Base-by-base conservation (phyloP, 768 basidiomycete species). In the Candolleomyces aberdarensis region DNA sequence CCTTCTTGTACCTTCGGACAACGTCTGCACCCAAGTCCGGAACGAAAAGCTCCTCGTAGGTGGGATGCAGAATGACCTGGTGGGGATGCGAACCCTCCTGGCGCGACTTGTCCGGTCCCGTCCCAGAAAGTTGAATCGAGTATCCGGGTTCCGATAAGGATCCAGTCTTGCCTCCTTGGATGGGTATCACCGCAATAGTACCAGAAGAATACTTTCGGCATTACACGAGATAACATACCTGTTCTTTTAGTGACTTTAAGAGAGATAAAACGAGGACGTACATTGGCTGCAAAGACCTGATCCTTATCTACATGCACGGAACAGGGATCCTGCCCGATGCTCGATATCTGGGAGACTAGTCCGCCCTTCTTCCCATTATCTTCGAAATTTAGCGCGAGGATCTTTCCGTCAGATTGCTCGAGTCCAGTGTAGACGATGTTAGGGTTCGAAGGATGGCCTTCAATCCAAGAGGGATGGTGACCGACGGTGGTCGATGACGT, bases 51-150 rank as follows among this genome's bases (percentile, higher is more conserved):
- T 91, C 88, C 29, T 76, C 67, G 52, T 79, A 75, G 17, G 75
- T 71, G 32, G 79, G 71, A 44, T 83, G 79, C 14, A 85, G 66
- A 59, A 80, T 67, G 39, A 86, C 84, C 66, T 94, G 89, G 73
- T 94, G 93, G 0, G 91, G 89, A 68, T 95, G 94, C 3, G 91
- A 80, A 5, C 75, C 72, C 58, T 85, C 82, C 69, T 95, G 94
- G 39, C 93, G 81, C 19, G 81, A 80, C 6, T 69, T 66, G 68
- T 91, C 80, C 1, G 90, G 90, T 0, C 92, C 91, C 0, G 78
- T 75, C 1, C 83, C 85, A 14, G 67, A 69, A 50, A 92, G 78
- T 48, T 76, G 69, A 31, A 84, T 66, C 7, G 69, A 75, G 41
- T 70, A 71, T 6, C 78, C 66, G 10, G 70, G 60, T 6, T 74